phyloP scores from a whole-genome alignment of 805 yeast genomes.

The Ogataea methylovora region DNA sequence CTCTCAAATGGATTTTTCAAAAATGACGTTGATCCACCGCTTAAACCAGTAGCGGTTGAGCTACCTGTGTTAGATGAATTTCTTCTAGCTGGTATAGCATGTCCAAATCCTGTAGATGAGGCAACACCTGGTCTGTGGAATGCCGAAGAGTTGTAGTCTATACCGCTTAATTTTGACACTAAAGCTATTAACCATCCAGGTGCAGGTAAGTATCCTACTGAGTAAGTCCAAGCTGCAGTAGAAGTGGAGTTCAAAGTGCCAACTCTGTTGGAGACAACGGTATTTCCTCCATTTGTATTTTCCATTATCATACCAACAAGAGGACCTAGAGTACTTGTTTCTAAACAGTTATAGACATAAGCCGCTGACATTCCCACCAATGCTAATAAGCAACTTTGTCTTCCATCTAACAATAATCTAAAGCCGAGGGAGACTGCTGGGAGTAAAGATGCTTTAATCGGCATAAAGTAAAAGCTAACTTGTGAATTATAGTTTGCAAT shows the following conservation, averaged over 20 bases:
- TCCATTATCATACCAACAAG: slow-evolving; percentile 25
- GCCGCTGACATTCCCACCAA: slow-evolving; percentile 48
- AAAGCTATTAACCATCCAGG: slow-evolving; percentile 36
- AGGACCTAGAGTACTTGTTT: slow-evolving; percentile 48
- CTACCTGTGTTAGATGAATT: slow-evolving; percentile 1
- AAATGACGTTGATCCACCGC: slow-evolving; percentile 9
- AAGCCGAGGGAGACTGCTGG: slow-evolving; percentile 37
- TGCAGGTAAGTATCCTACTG: slow-evolving; percentile 50
- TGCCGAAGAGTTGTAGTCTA: slow-evolving; percentile 21
- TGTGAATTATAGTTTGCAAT: slow-evolving; percentile 44
- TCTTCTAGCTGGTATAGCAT: slow-evolving; percentile 9
- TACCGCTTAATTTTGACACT: slow-evolving; percentile 22
- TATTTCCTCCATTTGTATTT: slow-evolving; percentile 12
- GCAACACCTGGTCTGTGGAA: slow-evolving; percentile 19
- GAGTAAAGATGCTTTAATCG: slow-evolving; percentile 48
- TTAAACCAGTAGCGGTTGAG: slow-evolving; percentile 2
- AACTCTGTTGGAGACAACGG: slow-evolving; percentile 16
- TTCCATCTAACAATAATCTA: slow-evolving; percentile 38
- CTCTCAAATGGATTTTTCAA: slow-evolving; percentile 7
- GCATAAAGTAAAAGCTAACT: slow-evolving; percentile 45
- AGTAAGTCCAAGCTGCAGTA: slow-evolving; percentile 28
- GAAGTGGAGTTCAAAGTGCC: slow-evolving; percentile 18
- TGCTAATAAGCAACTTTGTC: slow-evolving; percentile 30
- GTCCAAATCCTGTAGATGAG: too few species aligned
- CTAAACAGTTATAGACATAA: slow-evolving; percentile 55